Base-by-base conservation (phyloP, 2,329 filamentous ascomycete genomes). In the Microsporum canis region DNA sequence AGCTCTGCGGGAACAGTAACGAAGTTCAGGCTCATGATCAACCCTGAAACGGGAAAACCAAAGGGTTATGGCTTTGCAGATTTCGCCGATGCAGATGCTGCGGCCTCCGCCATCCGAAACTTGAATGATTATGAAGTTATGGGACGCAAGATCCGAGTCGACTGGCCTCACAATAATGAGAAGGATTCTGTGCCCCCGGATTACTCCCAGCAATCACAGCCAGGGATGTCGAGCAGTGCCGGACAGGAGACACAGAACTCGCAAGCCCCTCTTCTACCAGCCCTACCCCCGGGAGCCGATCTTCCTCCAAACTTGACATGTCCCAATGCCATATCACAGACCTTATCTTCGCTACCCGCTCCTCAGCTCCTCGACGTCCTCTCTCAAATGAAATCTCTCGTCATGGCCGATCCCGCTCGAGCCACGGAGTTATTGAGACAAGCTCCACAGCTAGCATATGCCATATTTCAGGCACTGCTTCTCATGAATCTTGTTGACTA, bases 41-140 rank as follows among this genome's bases (percentile, higher is more conserved):
- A 97, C 77, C 88, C 91, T 59, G 92, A 97, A 70, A 96, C 91
- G 2, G 91, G 92, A 47, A 86, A 90, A 61, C 91, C 94, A 0
- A 97, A 96, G 75, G 94, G 94, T 17, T 99, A 96, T 72, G 94
- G 94, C 39, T 99, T 97, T 69, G 89, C 91, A 70, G 92, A 97
- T 73, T 99, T 95, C 71, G 88, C 90, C 60, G 94, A 97, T 71
- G 86, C 89, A 63, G 92, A 95, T 83, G 81, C 91, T 31, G 94
- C 94, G 36, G 90, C 92, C 41, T 95, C 91, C 1, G 94, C 94
- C 1, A 92, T 97, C 56, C 87, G 92, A 67, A 97, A 99, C 72
- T 79, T 97, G 59, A 96, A 97, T 77, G 91, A 96, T 73, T 87
- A 90, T 76, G 92, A 97, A 73, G 86, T 96, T 71, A 95, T 96